phyloP scores from a whole-genome alignment of 1,284 basidiomycete species.

The Puccinia hordei region DNA sequence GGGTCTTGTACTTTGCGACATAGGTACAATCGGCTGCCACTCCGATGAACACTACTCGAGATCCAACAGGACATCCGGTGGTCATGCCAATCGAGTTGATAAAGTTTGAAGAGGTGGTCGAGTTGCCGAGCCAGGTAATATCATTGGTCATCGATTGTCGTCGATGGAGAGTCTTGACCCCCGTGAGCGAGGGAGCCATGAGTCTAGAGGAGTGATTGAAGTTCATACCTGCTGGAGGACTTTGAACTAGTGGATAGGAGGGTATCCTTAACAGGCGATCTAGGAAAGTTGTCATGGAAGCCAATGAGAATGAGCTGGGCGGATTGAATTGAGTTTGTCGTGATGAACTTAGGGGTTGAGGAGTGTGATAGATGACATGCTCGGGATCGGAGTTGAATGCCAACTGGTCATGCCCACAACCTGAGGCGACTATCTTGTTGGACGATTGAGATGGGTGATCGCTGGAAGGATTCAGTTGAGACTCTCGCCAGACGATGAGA shows the following conservation, averaged over 20 bases:
- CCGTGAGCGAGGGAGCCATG: constrained; percentile 16
- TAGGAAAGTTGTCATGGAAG: constrained; percentile 54
- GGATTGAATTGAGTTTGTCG: constrained; percentile 56
- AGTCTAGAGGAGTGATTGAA: constrained; percentile 20
- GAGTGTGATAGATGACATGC: constrained; percentile 63
- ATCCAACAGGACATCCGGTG: constrained; percentile 72
- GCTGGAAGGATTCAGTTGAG: constrained; percentile 65
- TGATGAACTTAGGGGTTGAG: constrained; percentile 60
- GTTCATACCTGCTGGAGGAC: neutral
- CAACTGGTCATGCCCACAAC: constrained; percentile 72
- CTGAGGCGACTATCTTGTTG: constrained; percentile 38
- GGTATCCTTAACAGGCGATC: constrained; percentile 21
- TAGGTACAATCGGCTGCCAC: constrained; percentile 87
- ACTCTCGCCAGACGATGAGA: constrained; percentile 70
- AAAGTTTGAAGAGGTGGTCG: constrained; percentile 33
- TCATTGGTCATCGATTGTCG: constrained; percentile 63
- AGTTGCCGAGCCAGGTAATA: constrained; percentile 34
- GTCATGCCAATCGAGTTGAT: constrained; percentile 61
- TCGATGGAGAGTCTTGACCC: constrained; percentile 64
- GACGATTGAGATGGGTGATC: constrained; percentile 56
- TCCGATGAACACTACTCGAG: constrained; percentile 78
- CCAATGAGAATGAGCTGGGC: constrained; percentile 17
- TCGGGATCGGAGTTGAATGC: constrained; percentile 69
- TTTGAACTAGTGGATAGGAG: neutral
- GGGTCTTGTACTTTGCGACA: constrained; percentile 67